phyloP scores from a whole-genome alignment of 305 asterid species.

The Fraxinus sp. region DNA sequence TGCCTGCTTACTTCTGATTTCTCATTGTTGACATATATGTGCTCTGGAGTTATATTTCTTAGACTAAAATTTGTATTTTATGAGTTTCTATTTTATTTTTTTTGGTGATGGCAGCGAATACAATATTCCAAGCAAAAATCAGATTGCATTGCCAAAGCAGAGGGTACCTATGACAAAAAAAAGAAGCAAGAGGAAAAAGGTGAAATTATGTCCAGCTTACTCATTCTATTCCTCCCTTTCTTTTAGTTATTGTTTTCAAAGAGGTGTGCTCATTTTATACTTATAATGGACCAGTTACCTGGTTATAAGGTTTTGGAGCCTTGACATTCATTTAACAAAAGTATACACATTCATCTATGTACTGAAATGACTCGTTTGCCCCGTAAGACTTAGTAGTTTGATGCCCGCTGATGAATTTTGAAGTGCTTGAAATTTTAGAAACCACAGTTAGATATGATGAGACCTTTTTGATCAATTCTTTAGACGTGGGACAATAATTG shows the following conservation, averaged over 20 bases:
- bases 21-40: background rate
- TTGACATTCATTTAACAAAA: background rate
- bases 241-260: background rate
- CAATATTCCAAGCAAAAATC: constrained; percentile 90
- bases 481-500: background rate
- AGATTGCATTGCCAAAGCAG: constrained; percentile 96
- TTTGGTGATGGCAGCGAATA: constrained; percentile 62
- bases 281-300: background rate
- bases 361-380: background rate
- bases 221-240: background rate
- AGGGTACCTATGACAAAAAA: constrained; percentile 95
- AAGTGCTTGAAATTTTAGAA: background rate
- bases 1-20: background rate
- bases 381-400: background rate
- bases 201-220: constrained; percentile 28
- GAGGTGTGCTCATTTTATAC: background rate
- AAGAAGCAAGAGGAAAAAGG: constrained; percentile 98
- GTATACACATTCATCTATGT: background rate
- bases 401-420: background rate
- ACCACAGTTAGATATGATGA: background rate
- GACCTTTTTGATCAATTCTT: background rate
- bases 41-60: background rate
- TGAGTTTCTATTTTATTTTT: background rate
- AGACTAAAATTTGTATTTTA: background rate
- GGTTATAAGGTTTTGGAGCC: background rate